Percentiles rank a stretch among this genome's conserved stretches.
These are phyloP conservation scores for Meredithiella fracta DNA, from an alignment of 2,329 filamentous ascomycete species.

Conservation along the genomic window DNA sequence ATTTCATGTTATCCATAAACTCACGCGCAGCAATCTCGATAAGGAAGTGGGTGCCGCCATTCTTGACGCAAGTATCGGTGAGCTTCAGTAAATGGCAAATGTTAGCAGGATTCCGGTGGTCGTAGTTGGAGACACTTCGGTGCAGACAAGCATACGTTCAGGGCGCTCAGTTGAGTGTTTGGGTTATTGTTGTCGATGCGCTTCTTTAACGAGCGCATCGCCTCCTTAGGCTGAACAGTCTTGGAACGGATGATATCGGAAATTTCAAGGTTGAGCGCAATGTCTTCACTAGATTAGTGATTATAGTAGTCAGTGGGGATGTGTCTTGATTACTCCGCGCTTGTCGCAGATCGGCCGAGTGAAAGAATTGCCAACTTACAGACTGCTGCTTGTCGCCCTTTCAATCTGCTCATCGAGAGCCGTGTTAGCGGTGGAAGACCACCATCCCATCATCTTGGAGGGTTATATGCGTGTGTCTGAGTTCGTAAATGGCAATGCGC, in stretches of 20 bases:
- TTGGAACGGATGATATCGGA: constrained; percentile 95
- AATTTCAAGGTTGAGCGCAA: constrained; percentile 92
- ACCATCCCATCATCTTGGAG: constrained; percentile 74
- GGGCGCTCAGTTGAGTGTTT: constrained; percentile 85
- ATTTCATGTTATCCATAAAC: constrained; percentile 95
- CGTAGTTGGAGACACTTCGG: neutral
- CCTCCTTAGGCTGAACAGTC: constrained; percentile 91
- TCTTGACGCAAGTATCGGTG: constrained; percentile 96
- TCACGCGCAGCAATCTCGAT: constrained; percentile 89
- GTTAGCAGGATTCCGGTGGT: neutral
- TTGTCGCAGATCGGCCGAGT: neutral
- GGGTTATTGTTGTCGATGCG: constrained; percentile 96
- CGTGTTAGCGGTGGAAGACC: constrained; percentile 81
- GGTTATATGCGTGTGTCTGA: neutral
- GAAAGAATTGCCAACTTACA: constrained; percentile 38
- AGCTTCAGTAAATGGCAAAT: constrained; percentile 37
- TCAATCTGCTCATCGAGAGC: constrained; percentile 96
- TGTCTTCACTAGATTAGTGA: constrained; percentile 58
- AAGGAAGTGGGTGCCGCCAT: constrained; percentile 89
- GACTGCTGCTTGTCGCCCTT: constrained; percentile 80
- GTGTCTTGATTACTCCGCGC: neutral
- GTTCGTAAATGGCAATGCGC: neutral
- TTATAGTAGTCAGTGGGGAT: constrained; percentile 16
- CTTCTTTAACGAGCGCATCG: constrained; percentile 88
- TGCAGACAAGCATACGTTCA: constrained; percentile 46